Percentiles rank a stretch among this genome's conserved stretches.
phyloP scores from a whole-genome alignment of 176 grass and related monocot species.

The Ensete ventricosum region DNA sequence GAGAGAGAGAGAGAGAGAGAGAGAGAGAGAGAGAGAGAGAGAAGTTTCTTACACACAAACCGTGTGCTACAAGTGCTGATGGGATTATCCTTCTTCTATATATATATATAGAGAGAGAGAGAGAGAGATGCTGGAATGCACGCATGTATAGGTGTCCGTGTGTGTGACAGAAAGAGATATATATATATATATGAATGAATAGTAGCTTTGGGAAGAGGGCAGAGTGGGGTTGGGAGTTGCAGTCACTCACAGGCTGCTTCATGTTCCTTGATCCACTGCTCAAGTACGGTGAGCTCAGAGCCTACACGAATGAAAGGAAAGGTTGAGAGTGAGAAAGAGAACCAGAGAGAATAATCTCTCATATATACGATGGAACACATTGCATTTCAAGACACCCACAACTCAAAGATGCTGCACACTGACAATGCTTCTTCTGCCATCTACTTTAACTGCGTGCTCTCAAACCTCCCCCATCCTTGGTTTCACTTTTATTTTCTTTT shows the following conservation, averaged over 20 bases:
- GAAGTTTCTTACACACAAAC: too few species aligned
- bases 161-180: constrained; percentile 15
- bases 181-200: too few species aligned
- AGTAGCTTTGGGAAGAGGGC: not conserved
- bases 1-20: too few species aligned
- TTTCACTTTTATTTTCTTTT: not conserved
- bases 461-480: not conserved
- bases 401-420: constrained; percentile 20
- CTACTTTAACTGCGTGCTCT: constrained; percentile 90
- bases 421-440: constrained; percentile 15
- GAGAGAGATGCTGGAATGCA: not conserved
- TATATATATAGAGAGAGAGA: too few species aligned
- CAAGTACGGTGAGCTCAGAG: constrained; percentile 68
- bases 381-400: constrained; percentile 30
- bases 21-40: too few species aligned
- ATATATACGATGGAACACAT: constrained; percentile 20
- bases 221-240: constrained; percentile 7
- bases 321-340: not conserved
- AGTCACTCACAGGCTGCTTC: constrained; percentile 35
- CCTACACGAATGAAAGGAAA: constrained; percentile 38
- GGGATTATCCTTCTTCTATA: too few species aligned
- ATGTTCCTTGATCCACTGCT: constrained; percentile 25
- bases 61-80: too few species aligned
- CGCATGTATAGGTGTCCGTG: not conserved
- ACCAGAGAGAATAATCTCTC: not conserved